Percentiles rank a stretch among this genome's conserved stretches.
These are phyloP conservation scores for Chamaecyparis obtusa DNA, from an alignment of 75 land plant species.

Conservation along the genomic window DNA sequence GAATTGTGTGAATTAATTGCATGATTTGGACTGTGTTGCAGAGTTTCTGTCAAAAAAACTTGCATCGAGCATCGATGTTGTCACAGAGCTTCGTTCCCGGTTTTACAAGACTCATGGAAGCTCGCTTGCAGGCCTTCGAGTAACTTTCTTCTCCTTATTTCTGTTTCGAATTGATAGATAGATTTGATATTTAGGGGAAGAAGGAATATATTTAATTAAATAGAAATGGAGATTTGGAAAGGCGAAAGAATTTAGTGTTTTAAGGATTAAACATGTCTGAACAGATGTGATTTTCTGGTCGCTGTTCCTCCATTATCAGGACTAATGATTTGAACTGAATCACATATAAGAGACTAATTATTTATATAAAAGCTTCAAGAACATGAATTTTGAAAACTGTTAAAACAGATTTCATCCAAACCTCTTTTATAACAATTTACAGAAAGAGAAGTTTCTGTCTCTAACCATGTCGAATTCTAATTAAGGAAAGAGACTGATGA, in stretches of 20 bases:
- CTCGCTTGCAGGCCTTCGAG: conserved; percentile 79
- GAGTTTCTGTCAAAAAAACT: conserved; percentile 71
- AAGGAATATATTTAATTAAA: too few relatives aligned
- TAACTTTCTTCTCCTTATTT: conserved; percentile 19
- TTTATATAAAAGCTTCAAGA: too few relatives aligned
- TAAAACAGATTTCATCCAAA: too few relatives aligned
- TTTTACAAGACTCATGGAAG: conserved; percentile 79
- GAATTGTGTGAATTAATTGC: not conserved
- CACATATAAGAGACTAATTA: too few relatives aligned
- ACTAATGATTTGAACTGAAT: too few relatives aligned
- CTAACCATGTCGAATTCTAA: not conserved
- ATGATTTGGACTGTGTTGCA: conserved; percentile 19
- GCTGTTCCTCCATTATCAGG: too few relatives aligned
- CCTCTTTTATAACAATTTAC: not conserved
- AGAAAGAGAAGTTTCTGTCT: not conserved
- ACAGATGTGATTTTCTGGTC: too few relatives aligned
- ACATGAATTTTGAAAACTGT: too few relatives aligned
- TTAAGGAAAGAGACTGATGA: not conserved
- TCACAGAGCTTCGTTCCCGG: conserved; percentile 40
- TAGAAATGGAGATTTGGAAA: too few relatives aligned
- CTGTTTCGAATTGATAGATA: too few relatives aligned
- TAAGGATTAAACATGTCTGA: not conserved
- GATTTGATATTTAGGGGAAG: too few relatives aligned
- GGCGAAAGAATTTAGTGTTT: not conserved
- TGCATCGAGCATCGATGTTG: conserved; percentile 42